Evolutionary conservation across 2,329 filamentous ascomycete genomes (phyloP).

Genomic region (Aspergillus fischeri): DNA sequence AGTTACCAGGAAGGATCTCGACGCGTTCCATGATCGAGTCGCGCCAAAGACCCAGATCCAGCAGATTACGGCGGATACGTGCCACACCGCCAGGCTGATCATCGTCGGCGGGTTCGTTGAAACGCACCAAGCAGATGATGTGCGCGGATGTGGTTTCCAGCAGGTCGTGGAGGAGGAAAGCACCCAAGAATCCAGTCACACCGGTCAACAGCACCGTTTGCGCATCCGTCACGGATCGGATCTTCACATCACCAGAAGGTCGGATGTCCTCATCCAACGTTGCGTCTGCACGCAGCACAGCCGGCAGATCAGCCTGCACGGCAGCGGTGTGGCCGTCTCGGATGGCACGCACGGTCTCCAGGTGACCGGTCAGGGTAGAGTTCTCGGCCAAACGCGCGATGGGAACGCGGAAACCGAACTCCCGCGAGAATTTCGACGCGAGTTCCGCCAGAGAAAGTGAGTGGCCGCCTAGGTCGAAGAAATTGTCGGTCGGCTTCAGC

Average conservation of each 20-base stretch:
- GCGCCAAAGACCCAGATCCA: constrained; percentile 74
- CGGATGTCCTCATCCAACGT: constrained; percentile 67
- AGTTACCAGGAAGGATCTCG: constrained; percentile 69
- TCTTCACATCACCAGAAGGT: constrained; percentile 44
- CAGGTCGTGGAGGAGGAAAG: constrained; percentile 67
- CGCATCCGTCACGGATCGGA: constrained; percentile 60
- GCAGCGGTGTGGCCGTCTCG: constrained; percentile 69
- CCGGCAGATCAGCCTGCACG: constrained; percentile 70
- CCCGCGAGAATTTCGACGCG: constrained; percentile 63
- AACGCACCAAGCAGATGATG: constrained; percentile 70
- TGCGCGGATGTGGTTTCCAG: constrained; percentile 64
- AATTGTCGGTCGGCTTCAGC: constrained; percentile 67
- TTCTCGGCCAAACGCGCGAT: constrained; percentile 67
- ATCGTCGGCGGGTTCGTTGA: constrained; percentile 62
- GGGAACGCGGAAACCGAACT: constrained; percentile 69
- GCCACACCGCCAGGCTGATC: constrained; percentile 65
- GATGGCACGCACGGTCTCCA: constrained; percentile 66
- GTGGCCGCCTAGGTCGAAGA: constrained; percentile 78
- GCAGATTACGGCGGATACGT: constrained; percentile 67
- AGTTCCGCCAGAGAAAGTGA: constrained; percentile 74
- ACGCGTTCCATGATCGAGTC: constrained; percentile 74
- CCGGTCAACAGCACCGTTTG: constrained; percentile 69
- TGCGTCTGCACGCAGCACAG: constrained; percentile 63
- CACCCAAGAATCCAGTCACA: constrained; percentile 71
- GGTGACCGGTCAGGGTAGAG: constrained; percentile 67